Evolutionary conservation across 2,329 filamentous ascomycete species (phyloP).

Genomic region (Cordyceps cateniannulata): DNA sequence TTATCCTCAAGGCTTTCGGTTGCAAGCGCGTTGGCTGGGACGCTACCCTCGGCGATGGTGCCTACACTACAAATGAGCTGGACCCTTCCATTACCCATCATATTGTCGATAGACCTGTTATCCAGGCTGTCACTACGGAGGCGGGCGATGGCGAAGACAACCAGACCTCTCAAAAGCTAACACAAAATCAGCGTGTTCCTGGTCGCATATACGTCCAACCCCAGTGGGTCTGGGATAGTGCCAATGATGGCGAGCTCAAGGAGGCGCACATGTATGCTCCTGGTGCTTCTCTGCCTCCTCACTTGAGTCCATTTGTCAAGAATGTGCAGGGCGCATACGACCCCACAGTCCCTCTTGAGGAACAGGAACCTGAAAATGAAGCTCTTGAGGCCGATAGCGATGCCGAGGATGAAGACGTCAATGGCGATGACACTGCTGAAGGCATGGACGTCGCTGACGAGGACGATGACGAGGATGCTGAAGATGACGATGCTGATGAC

Average conservation of each 20-base stretch:
- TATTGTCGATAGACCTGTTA: constrained; percentile 81
- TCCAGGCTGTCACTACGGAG: constrained; percentile 52
- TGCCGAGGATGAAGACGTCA: constrained; percentile 41
- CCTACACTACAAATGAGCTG: constrained; percentile 83
- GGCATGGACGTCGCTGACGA: constrained; percentile 39
- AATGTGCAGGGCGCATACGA: constrained; percentile 83
- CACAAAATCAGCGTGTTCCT: constrained; percentile 68
- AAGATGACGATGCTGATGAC: constrained; percentile 38
- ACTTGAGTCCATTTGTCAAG: constrained; percentile 94
- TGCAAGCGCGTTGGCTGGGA: constrained; percentile 98
- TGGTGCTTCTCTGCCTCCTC: constrained; percentile 82
- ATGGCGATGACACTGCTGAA: constrained; percentile 30
- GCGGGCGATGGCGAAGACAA: constrained; percentile 49
- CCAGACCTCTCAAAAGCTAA: constrained; percentile 54
- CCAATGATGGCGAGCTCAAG: constrained; percentile 87
- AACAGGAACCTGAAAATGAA: constrained; percentile 83
- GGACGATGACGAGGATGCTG: constrained; percentile 40
- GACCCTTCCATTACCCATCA: constrained; percentile 93
- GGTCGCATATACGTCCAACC: constrained; percentile 91
- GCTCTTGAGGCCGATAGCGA: constrained; percentile 61
- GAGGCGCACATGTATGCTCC: constrained; percentile 83
- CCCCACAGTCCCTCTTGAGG: constrained; percentile 75
- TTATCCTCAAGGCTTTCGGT: constrained; percentile 87
- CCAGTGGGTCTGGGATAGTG: constrained; percentile 97
- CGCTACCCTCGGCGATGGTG: constrained; percentile 78